Evolutionary conservation across 257 asterid genomes (phyloP).

Genomic region (Osmanthus fragrans): DNA sequence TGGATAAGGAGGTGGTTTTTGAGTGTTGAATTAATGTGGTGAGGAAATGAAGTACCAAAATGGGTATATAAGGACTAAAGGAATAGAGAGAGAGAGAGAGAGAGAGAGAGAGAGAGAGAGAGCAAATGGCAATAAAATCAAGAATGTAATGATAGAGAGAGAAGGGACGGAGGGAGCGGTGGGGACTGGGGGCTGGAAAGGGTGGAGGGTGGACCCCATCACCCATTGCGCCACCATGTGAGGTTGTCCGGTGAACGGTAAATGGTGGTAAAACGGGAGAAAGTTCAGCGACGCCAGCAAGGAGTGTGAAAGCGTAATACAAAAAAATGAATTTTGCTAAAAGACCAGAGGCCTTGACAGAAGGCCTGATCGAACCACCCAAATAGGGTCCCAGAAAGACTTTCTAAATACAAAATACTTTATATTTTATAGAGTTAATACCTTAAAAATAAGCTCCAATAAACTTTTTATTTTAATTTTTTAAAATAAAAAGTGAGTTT

Average conservation of each 20-base stretch:
- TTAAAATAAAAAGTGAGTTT: no score
- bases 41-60: constrained; percentile 21
- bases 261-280: neutral
- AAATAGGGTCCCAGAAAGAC: no score
- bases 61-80: constrained; percentile 23
- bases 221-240: constrained; percentile 60
- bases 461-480: no score
- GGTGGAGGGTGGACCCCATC: constrained; percentile 50
- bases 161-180: constrained; percentile 14
- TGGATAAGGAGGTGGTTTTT: constrained; percentile 8
- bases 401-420: no score
- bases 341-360: no score
- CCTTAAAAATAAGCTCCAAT: no score
- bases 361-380: no score
- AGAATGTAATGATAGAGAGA: constrained; percentile 4
- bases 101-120: constrained; percentile 29
- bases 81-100: constrained; percentile 22
- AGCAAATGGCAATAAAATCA: constrained; percentile 21
- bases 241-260: constrained; percentile 41
- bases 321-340: no score
- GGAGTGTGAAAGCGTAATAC: no score
- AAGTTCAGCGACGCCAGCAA: neutral
- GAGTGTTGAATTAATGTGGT: neutral
- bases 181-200: constrained; percentile 31
- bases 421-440: no score